Evolutionary conservation across 1,284 basidiomycete species (phyloP), one percentile per base, ranked within the genome.

Genomic region (Golubevia sp.): DNA sequence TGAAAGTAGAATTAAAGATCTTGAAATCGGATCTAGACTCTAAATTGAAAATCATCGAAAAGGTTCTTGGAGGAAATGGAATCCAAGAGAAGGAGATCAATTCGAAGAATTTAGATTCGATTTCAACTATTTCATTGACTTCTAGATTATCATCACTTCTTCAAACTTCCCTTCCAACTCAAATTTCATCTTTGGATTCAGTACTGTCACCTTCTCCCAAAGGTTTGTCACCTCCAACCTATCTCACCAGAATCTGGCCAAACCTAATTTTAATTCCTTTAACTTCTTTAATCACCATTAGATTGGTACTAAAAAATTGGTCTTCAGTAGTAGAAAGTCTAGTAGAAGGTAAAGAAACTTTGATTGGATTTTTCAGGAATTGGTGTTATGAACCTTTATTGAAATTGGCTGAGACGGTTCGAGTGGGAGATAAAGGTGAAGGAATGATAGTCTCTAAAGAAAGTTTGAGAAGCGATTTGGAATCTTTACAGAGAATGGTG

Each of bases 401-500:
- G 58, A 91, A 90, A 11, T 90, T 98, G 23, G 83, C 93, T 7
- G 89, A 90, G 73, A 98, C 96, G 0, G 89, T 98, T 24, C 87
- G 92, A 55, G 87, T 90, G 4, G 92, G 92, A 1, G 89, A 89
- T 44, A 89, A 89, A 27, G 88, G 89, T 26, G 88, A 89, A 4
- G 86, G 92, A 53, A 79, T 84, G 7, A 88, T 96, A 53, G 88
- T 95, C 53, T 89, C 88, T 60, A 88, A 87, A 64, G 91, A 93
- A 77, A 92, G 90, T 52, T 88, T 96, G 13, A 86, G 87, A 23
- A 91, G 92, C 4, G 93, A 96, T 79, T 79, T 93, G 58, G 88
- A 96, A 91, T 94, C 92, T 23, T 87, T 99, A 13, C 92, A 97
- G 84, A 88, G 96, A 48, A 99, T 99, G 96, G 90, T 94, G 2